Conservation (phyloP, 2,329 filamentous ascomycete species). For the Hypoxylon sp. region DNA sequence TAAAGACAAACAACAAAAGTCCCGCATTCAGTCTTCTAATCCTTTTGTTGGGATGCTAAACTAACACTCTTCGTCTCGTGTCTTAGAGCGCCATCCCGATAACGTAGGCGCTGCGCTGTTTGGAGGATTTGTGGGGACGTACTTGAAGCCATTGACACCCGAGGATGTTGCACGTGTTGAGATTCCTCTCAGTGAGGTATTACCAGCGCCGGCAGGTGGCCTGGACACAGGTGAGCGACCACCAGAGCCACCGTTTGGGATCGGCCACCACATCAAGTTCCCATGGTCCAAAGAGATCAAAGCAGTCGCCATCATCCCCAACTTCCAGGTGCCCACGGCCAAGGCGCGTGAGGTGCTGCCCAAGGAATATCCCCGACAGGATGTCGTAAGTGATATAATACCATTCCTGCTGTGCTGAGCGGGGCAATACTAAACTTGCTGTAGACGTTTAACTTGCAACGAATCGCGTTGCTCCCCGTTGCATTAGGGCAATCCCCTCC, state of each 20-base stretch:
- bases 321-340: constrained; percentile 95
- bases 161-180: constrained; percentile 91
- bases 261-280: constrained; percentile 97
- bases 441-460: constrained; percentile 90
- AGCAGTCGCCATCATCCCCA: constrained; percentile 93
- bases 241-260: constrained; percentile 87
- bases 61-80: constrained; percentile 26
- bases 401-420: neutral
- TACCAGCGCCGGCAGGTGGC: constrained; percentile 89
- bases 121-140: constrained; percentile 95
- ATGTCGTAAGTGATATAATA: constrained; percentile 71
- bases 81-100: constrained; percentile 82
- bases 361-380: constrained; percentile 77
- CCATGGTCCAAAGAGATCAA: constrained; percentile 95
- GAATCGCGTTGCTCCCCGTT: constrained; percentile 88
- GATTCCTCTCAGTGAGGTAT: constrained; percentile 92
- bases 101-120: constrained; percentile 96
- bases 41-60: no score
- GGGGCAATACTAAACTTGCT: constrained; percentile 26
- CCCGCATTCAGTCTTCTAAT: neutral
- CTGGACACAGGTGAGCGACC: constrained; percentile 87
- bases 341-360: constrained; percentile 88
- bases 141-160: constrained; percentile 88
- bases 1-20: neutral
- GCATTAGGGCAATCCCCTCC: constrained; percentile 90